Base-by-base conservation (phyloP, 768 basidiomycete genomes). In the Pulveroboletus sp. region DNA sequence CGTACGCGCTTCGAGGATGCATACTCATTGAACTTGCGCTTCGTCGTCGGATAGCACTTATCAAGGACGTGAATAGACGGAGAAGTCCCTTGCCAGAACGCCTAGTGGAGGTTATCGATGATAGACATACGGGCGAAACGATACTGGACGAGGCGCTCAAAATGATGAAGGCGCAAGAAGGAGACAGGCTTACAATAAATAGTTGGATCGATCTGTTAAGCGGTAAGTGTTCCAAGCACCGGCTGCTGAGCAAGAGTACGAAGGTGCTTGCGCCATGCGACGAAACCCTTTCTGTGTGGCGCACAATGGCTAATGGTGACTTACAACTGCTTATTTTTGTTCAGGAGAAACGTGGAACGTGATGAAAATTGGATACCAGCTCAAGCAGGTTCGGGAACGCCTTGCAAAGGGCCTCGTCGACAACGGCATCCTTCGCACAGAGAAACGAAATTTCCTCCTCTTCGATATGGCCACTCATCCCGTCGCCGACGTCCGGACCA, bases 391-490 rank as follows among this genome's bases (percentile, higher is more conserved):
- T 36, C 86, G 95, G 40, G 95, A 99, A 72, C 89, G 95, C 15
- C 84, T 99, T 36, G 93, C 94, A 13, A 99, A 99, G 67, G 83
- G 95, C 3, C 82, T 99, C 36, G 95, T 97, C 45, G 95, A 99
- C 76, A 99, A 99, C 71, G 96, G 95, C 60, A 84, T 99, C 35
- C 81, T 99, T n/a, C 87, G 96, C 44, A 99, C 95, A 14, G 96
- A 98, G 68, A 98, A 99, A 67, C 89, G 93, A 62, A 98, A 98
- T 69, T 99, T 99, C 70, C 80, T 99, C 43, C 77, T 99, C 28
- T 99, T 99, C 72, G 95, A 99, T 73, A 99, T 99, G 95, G 95
- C 96, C 15, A 99, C 95, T 0, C 95, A 99, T 68, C 96, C 95
- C 2, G 89, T 98, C 43, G 91, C 94, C 7, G 94, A 97, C 69